Conservation (phyloP, 2,329 filamentous ascomycete genomes). For the Epichloe aotearoae region DNA sequence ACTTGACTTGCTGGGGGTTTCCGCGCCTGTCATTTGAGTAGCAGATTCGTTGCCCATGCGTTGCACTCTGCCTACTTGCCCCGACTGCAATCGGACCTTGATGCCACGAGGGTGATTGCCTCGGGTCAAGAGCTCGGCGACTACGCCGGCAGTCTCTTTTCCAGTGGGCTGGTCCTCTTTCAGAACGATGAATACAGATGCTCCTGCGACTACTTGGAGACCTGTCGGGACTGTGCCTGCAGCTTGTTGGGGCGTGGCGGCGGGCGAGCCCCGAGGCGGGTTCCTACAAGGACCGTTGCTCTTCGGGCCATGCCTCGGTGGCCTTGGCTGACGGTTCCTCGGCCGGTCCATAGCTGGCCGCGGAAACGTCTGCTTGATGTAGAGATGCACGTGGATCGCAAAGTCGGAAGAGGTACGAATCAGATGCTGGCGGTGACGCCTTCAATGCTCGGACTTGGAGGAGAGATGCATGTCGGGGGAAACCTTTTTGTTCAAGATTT, state of each 20-base stretch:
- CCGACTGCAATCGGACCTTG: slow-evolving; percentile 61
- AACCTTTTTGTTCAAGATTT: too few relatives aligned
- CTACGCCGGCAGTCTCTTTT: slow-evolving; percentile 51
- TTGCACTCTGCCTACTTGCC: slow-evolving; percentile 63
- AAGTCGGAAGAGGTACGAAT: background rate
- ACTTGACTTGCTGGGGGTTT: background rate
- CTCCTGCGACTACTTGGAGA: slow-evolving; percentile 45
- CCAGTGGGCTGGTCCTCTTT: slow-evolving; percentile 68
- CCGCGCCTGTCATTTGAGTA: slow-evolving; percentile 1
- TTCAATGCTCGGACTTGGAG: too few relatives aligned
- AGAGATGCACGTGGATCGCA: background rate
- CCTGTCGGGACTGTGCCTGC: slow-evolving; percentile 31
- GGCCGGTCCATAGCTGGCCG: slow-evolving; percentile 26
- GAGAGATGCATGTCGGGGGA: too few relatives aligned
- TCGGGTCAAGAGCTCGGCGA: slow-evolving; percentile 55
- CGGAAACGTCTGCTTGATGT: slow-evolving; percentile 6
- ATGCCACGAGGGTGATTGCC: slow-evolving; percentile 68
- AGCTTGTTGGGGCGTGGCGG: slow-evolving; percentile 20
- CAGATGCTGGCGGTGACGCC: background rate
- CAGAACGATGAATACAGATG: slow-evolving; percentile 56
- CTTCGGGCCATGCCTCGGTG: slow-evolving; percentile 3
- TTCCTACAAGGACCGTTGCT: background rate
- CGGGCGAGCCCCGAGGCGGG: slow-evolving; percentile 10
- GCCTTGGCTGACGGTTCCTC: slow-evolving; percentile 19
- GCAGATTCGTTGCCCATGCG: slow-evolving; percentile 28